Conservation (phyloP, 139 green algal genomes). For the Picochlorum sp. region DNA sequence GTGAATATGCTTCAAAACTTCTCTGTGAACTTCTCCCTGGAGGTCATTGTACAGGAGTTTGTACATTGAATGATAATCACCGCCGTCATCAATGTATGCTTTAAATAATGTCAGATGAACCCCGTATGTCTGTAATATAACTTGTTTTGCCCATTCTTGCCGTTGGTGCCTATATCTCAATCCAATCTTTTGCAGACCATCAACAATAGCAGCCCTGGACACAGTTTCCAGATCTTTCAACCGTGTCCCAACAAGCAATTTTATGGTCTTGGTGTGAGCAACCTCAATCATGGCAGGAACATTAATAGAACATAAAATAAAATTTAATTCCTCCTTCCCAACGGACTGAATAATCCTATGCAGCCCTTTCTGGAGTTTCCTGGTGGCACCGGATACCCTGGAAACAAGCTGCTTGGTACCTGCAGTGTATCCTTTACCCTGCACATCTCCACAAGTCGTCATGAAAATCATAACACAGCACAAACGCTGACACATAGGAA, state of each 20-base stretch:
- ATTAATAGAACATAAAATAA: conserved; percentile 40
- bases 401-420: conserved; percentile 30
- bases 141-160: conserved; percentile 27
- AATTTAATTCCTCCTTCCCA: conserved; percentile 37
- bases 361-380: conserved; percentile 17
- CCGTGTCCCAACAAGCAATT: conserved; percentile 22
- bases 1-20: conserved; percentile 39
- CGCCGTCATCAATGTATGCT: conserved; percentile 39
- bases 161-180: conserved; percentile 35
- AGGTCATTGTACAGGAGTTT: conserved; percentile 54
- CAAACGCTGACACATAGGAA: neutral
- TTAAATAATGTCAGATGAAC: conserved; percentile 50
- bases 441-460: neutral
- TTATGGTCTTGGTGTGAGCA: conserved; percentile 17
- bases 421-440: conserved; percentile 33
- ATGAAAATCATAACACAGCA: neutral
- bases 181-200: conserved; percentile 50
- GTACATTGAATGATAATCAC: conserved; percentile 51
- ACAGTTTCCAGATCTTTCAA: conserved; percentile 29
- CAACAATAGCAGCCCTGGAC: conserved; percentile 37
- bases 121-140: conserved; percentile 37
- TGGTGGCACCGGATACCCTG: conserved; percentile 18
- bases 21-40: conserved; percentile 30
- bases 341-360: conserved; percentile 18
- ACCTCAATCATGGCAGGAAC: conserved; percentile 36